Conservation (phyloP, 164 flowering plant genomes). For the Annona cherimola region DNA sequence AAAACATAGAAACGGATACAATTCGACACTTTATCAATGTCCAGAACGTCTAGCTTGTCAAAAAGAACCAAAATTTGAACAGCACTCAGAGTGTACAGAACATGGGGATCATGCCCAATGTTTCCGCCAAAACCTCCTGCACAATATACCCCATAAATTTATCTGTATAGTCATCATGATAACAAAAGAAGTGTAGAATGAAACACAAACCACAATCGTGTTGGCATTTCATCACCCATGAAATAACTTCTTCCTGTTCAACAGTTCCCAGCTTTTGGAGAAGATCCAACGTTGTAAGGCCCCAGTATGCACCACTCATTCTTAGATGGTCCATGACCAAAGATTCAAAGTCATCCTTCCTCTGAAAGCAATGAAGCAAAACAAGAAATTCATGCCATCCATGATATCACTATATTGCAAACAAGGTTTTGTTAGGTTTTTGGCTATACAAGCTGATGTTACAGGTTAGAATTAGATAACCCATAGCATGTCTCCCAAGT, state of each 20-base stretch:
- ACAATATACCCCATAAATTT: no score
- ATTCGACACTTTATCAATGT: constrained; percentile 53
- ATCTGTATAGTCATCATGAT: neutral
- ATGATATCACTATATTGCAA: neutral
- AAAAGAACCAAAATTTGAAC: constrained; percentile 81
- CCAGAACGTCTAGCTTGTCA: constrained; percentile 69
- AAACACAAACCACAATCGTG: constrained; percentile 68
- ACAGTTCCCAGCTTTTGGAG: constrained; percentile 60
- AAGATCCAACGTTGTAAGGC: constrained; percentile 75
- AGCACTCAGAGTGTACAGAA: constrained; percentile 78
- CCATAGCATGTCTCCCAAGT: no score
- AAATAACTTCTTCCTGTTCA: constrained; percentile 60
- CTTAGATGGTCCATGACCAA: constrained; percentile 86
- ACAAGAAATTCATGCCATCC: neutral
- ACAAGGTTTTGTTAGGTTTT: no score
- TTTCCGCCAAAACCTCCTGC: constrained; percentile 95
- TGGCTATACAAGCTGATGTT: no score
- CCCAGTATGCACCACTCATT: constrained; percentile 94
- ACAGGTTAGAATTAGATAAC: no score
- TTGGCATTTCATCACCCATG: constrained; percentile 84
- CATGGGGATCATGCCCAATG: constrained; percentile 85
- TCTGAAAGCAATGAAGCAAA: constrained; percentile 26
- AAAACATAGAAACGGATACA: constrained; percentile 56
- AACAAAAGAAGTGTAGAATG: neutral
- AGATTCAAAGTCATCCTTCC: constrained; percentile 66